phyloP scores from a whole-genome alignment of 83 land plant genomes.

The Thuja plicata region DNA sequence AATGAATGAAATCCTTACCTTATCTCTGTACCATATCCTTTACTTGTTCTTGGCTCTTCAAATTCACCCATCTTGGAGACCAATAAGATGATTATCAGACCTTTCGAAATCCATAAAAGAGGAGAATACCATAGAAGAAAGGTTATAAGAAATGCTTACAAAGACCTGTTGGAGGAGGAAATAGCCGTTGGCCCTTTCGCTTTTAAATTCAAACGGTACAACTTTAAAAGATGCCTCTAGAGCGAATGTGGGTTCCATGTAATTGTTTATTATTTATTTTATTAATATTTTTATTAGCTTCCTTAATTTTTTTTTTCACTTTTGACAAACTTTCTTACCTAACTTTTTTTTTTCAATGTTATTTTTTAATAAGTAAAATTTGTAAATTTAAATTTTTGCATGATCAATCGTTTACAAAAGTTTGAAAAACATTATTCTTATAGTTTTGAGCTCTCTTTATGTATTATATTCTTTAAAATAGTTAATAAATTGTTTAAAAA shows the following conservation, averaged over 20 bases:
- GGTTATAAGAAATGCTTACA: not conserved
- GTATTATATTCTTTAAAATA: too few relatives aligned
- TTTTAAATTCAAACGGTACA: not conserved
- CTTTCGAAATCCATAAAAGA: not conserved
- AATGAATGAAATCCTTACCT: not conserved
- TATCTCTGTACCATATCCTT: not conserved
- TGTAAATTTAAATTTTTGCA: too few relatives aligned
- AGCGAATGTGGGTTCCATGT: not conserved
- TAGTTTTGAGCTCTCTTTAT: too few relatives aligned
- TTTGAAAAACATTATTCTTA: too few relatives aligned
- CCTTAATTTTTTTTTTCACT: too few relatives aligned
- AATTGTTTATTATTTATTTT: too few relatives aligned
- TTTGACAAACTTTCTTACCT: too few relatives aligned
- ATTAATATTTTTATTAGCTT: too few relatives aligned
- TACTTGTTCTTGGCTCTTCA: not conserved
- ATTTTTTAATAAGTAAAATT: too few relatives aligned
- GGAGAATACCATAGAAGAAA: not conserved
- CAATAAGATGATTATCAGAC: not conserved
- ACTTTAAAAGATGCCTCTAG: not conserved
- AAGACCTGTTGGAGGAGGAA: not conserved
- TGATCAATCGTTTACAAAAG: too few relatives aligned
- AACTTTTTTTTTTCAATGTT: too few relatives aligned
- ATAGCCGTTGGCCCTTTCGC: not conserved
- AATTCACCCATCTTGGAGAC: not conserved
- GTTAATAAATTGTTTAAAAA: too few relatives aligned